These are phyloP conservation scores for Phytophthora pistaciae DNA, from an alignment of 352 stramenopile species.

Conservation along the genomic window DNA sequence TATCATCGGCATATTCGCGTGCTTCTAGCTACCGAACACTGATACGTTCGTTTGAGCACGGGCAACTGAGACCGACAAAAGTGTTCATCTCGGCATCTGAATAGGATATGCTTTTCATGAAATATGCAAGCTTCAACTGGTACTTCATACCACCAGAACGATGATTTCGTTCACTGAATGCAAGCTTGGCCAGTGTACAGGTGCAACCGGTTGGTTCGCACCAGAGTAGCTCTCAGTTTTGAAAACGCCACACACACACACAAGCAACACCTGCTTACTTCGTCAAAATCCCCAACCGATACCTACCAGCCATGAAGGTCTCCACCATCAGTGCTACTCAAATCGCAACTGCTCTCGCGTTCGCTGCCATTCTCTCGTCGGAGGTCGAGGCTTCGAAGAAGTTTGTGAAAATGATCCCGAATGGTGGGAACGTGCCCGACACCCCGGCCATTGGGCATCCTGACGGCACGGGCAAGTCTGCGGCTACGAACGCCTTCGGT, in stretches of 20 bases:
- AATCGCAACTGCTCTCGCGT: conserved; percentile 3
- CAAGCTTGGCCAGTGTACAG: not conserved
- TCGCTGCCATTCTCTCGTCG: conserved; percentile 9
- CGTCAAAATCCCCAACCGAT: conserved; percentile 1
- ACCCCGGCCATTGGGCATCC: conserved; percentile 33
- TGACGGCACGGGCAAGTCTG: conserved; percentile 19
- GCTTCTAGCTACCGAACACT: not conserved
- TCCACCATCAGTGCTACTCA: conserved; percentile 8
- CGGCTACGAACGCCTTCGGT: conserved; percentile 39
- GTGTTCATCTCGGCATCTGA: not conserved
- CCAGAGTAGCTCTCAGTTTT: conserved; percentile 11
- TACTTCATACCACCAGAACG: conserved; percentile 4
- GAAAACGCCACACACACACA: not conserved
- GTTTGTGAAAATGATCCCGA: conserved; percentile 31
- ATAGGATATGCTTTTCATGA: not conserved
- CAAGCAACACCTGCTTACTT: conserved; percentile 16
- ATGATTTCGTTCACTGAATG: not conserved
- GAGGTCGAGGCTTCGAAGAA: conserved; percentile 9
- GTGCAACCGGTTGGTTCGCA: not conserved
- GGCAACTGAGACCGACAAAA: not conserved
- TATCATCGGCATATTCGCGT: conserved; percentile 6
- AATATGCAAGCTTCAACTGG: not conserved
- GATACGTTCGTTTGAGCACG: not conserved
- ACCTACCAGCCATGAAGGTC: conserved; percentile 20
- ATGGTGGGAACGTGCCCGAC: conserved; percentile 29